Evolutionary conservation across 192 early-diverging fungal species (phyloP), one percentile per base, ranked within the genome.

Genomic region (Rhizophagus prolifer): DNA sequence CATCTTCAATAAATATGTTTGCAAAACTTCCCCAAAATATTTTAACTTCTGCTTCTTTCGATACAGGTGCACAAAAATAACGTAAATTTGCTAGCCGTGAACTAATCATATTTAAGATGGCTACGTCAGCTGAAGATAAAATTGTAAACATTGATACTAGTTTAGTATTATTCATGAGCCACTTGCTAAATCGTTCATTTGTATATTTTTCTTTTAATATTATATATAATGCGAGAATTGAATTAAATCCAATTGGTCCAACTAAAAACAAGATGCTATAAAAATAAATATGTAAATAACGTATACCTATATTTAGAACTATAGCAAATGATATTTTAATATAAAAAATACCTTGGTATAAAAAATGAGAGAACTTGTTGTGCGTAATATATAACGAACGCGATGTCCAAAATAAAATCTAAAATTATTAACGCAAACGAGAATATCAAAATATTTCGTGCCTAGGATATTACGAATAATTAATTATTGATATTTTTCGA

Each of bases 1-100:
- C 34, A 66, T 66, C 64, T 66, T 66, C 64, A 66, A 66, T 30
- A 66, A 66, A 66, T 0, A 66, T 28, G 28, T 66, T 66, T 21
- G n/a, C 8, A 34, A 36, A 34, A 36, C 64, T 66, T 19, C 64
- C 64, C 64, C 64, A 66, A 36, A 66, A 66, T 34, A 66, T n/a
- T 19, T 66, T 34, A 66, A 34, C 25, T 21, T 34, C 28, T 9
- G 64, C 64, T 31, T 26, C 34, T 3, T 66, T 66, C 12, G 64
- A 66, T n/a, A 66, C 6, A 28, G 64, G 64, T 26, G 64, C 64
- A 31, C 16, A 30, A 36, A 66, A 66, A 28, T 34, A 34, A 6
- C 10, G 26, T 8, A 28, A 66, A 14, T n/a, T n/a, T 19, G 64
- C 64, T 34, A 66, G 31, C 12, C 9, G 16, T 26, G 64, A 66